phyloP scores from a whole-genome alignment of 1,284 basidiomycete genomes.

The Microbotryomycetes sp. region DNA sequence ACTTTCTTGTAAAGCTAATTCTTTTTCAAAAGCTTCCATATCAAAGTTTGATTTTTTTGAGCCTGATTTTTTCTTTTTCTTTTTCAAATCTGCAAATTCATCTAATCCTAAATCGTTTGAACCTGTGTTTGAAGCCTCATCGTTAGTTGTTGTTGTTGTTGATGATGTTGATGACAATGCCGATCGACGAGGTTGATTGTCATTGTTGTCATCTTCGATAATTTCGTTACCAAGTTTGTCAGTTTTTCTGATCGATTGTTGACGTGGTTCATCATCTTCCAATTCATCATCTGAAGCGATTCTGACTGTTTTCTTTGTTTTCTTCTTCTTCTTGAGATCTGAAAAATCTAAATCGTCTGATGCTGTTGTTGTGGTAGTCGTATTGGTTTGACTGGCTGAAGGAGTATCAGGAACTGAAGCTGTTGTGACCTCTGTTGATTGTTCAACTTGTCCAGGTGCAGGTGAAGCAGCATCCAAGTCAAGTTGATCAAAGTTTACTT shows the following conservation, averaged over 20 bases:
- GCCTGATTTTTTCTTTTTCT: conserved; percentile 48
- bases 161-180: neutral
- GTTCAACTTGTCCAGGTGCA: conserved; percentile 6
- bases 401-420: conserved; percentile 56
- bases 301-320: conserved; percentile 41
- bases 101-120: conserved; percentile 37
- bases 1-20: conserved; percentile 54
- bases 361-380: conserved; percentile 28
- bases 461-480: conserved; percentile 45
- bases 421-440: conserved; percentile 48
- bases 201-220: conserved; percentile 58
- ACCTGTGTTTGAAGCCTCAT: conserved; percentile 29
- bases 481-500: conserved; percentile 43
- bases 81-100: conserved; percentile 43
- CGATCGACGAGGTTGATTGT: conserved; percentile 8
- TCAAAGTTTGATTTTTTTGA: conserved; percentile 47
- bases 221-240: conserved; percentile 67
- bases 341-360: conserved; percentile 44
- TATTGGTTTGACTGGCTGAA: conserved; percentile 9
- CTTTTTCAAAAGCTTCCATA: conserved; percentile 74
- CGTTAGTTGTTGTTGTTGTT: too few relatives aligned
- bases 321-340: conserved; percentile 50
- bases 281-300: conserved; percentile 26
- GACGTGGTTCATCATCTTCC: conserved; percentile 1
- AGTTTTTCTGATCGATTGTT: conserved; percentile 6